Evolutionary conservation across 2,329 filamentous ascomycete genomes (phyloP), one percentile per base, ranked within the genome.

Genomic region (Colletotrichum costaricense): DNA sequence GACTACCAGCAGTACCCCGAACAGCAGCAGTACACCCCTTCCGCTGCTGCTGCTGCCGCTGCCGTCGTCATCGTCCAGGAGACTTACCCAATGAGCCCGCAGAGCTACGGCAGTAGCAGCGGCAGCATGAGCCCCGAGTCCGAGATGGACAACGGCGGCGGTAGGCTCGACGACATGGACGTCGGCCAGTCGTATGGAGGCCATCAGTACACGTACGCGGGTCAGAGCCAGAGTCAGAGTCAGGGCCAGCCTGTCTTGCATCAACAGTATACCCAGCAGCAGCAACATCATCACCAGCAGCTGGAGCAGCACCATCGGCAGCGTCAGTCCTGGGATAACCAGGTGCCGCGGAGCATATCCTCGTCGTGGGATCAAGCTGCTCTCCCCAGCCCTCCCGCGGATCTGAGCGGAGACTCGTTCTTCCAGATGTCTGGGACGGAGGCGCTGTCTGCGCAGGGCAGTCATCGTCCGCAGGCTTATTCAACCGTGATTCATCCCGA

Each of bases 321-420:
- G 7, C 49, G 49, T 19, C 22, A 14, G 19, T 64, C 62, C 5
- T 64, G 62, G 46, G 8, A 64, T 8, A 30, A 55, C 7, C 62
- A 55, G 46, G 42, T 49, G 19, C 42, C 12, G 33, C 28, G 46
- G 63, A 6, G 38, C 35, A 19, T 22, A 4, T 19, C n/a, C 11
- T 3, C 16, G 30, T 9, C 28, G 28, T 19, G 49, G 46, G 26
- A 49, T 22, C 35, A 64, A 5, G 22, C 28, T 52, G 54, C 62
- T 28, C 62, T 60, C 11, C 46, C 68, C 9, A 67, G 33, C 26
- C 58, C 65, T 19, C 52, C 65, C 19, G 65, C 57, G n/a, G 65
- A 69, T n/a, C 28, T 42, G 19, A 35, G 24, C n/a, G 22, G 14
- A 14, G 22, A 16, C 24, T 55, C 49, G 5, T 63, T 52, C 52